Evolutionary conservation across 352 stramenopile species (phyloP).

Genomic region (Pythium folliculosum): DNA sequence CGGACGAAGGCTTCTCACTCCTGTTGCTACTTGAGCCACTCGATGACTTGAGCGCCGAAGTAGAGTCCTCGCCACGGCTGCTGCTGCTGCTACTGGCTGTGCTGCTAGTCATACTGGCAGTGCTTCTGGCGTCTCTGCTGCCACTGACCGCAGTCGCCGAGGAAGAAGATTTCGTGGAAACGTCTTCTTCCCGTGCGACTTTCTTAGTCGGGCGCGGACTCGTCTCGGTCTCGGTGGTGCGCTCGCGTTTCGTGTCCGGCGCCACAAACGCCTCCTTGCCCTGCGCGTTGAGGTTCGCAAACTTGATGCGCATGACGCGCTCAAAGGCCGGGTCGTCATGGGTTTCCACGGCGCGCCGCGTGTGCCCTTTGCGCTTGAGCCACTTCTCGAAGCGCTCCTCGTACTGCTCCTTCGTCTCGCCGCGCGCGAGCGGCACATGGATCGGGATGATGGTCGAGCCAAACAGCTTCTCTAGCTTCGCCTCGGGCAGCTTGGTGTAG

Average conservation of each 20-base stretch:
- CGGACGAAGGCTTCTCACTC: too few species aligned
- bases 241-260: slow-evolving; percentile 5
- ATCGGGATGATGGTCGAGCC: slow-evolving; percentile 21
- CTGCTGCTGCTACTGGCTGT: too few species aligned
- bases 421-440: slow-evolving; percentile 17
- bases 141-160: background rate
- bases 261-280: background rate
- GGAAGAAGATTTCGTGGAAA: background rate
- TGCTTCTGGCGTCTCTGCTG: background rate
- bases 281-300: slow-evolving; percentile 11
- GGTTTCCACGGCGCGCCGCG: slow-evolving; percentile 3
- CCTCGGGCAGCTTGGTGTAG: slow-evolving; percentile 1
- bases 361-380: background rate
- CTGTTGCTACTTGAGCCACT: too few species aligned
- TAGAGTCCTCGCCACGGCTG: too few species aligned
- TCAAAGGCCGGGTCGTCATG: slow-evolving; percentile 12
- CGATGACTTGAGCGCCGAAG: too few species aligned
- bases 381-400: slow-evolving; percentile 26
- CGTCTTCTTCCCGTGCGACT: background rate
- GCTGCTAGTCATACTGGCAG: background rate
- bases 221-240: background rate
- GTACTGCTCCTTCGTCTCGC: slow-evolving; percentile 18
- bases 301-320: slow-evolving; percentile 14
- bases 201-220: slow-evolving; percentile 2
- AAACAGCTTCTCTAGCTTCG: slow-evolving; percentile 7